Base-by-base conservation (phyloP, 768 basidiomycete species). In the Tylopilus balloui region DNA sequence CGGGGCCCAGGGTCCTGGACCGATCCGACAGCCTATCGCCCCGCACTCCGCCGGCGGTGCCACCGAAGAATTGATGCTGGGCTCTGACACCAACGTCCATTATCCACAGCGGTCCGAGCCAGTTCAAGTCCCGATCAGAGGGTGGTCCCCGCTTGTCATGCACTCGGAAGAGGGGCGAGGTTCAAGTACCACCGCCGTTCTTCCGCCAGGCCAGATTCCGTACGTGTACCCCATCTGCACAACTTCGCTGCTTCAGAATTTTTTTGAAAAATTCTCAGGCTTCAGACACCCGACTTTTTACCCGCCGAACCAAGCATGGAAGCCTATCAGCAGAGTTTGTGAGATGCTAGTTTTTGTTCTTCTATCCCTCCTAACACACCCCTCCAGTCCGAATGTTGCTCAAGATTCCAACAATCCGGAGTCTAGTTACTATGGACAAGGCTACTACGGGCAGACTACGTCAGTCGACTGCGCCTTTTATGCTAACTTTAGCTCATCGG, bases 271-370 rank as follows among this genome's bases (percentile, higher is more conserved):
- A 7, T 34, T n/a, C 28, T 6, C 39, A 63, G 63, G 41, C 17
- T 41, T 21, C 52, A 39, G 23, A 27, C n/a, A 11, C 5, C n/a
- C 10, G 11, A 19, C 41, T 45, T 54, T 42, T 14, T 31, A 20
- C 28, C 48, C 9, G 28, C 41, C 8, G 28, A 24, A 38, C 32
- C 37, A 21, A 32, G 42, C 32, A 35, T 57, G 29, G 44, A 20
- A 31, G 25, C 7, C 38, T 57, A 48, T 32, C 48, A 21, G 19
- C 55, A 43, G 25, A 43, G 47, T 45, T 57, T 49, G 62, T 65
- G 28, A 48, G 63, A 27, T 21, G 1, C 37, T 17, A 27, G 4
- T 31, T 41, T 47, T 34, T 29, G 13, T 11, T 19, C 25, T 20
- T 20, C 15, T 31, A 32, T 28, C 25, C 20, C 3, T 31, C 21